These are phyloP conservation scores for Malus sylvestris DNA, from an alignment of 306 rosid genomes.

Conservation along the genomic window DNA sequence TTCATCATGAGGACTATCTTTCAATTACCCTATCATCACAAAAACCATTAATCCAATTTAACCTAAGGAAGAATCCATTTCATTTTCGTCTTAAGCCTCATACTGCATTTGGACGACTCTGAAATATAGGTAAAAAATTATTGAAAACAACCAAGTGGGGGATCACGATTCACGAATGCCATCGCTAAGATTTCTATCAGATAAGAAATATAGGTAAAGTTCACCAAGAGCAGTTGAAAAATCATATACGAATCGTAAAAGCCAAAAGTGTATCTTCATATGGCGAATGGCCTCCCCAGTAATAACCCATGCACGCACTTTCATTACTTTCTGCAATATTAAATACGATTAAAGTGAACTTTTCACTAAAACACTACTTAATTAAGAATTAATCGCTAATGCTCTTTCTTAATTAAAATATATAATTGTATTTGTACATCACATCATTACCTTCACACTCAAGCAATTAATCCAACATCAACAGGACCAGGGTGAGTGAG, in stretches of 20 bases:
- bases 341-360: not conserved
- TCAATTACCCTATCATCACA: too few relatives aligned
- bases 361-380: not conserved
- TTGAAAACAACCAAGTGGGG: too few relatives aligned
- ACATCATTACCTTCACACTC: not conserved
- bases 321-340: not conserved
- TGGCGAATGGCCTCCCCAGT: not conserved
- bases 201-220: not conserved
- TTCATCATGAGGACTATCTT: too few relatives aligned
- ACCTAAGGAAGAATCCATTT: too few relatives aligned
- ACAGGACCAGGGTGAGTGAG: not conserved
- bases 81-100: too few relatives aligned
- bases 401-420: not conserved
- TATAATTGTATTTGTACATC: not conserved
- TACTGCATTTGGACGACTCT: too few relatives aligned
- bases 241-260: not conserved
- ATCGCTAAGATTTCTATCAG: not conserved
- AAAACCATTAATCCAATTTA: too few relatives aligned
- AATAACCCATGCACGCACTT: not conserved
- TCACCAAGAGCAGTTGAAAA: not conserved
- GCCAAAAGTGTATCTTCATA: too few relatives aligned
- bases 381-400: not conserved
- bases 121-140: too few relatives aligned
- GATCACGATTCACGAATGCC: not conserved
- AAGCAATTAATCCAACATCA: not conserved